Conservation (phyloP, 2,329 filamentous ascomycete genomes). For the Akanthomyces dipterigenus region DNA sequence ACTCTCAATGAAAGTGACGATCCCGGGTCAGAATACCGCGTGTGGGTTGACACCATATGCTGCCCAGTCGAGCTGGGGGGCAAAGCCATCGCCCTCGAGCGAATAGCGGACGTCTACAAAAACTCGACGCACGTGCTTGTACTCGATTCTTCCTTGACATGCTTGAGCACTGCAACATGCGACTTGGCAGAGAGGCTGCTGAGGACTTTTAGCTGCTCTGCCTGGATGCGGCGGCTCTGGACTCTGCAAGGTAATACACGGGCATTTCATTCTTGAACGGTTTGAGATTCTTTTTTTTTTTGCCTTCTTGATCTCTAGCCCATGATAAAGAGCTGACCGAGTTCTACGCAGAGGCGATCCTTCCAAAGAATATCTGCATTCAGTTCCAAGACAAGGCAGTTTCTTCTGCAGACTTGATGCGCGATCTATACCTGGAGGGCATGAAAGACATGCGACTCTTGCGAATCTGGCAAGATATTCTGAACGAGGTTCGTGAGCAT, state of each 20-base stretch:
- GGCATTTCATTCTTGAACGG: neutral
- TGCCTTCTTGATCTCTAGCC: neutral
- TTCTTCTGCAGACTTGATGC: conserved; percentile 12
- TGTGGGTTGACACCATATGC: conserved; percentile 31
- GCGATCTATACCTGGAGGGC: conserved; percentile 12
- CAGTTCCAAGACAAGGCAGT: conserved; percentile 26
- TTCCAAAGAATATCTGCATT: conserved; percentile 25
- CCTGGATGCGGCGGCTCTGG: conserved; percentile 34
- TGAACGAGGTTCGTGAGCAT: conserved; percentile 14
- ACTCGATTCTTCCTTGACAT: conserved; percentile 25
- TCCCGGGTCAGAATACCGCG: conserved; percentile 14
- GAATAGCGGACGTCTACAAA: conserved; percentile 28
- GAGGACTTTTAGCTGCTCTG: conserved; percentile 24
- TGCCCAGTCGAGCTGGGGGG: conserved; percentile 22
- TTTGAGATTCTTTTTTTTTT: too few species aligned
- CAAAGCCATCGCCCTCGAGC: conserved; percentile 24
- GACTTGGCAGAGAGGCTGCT: conserved; percentile 22
- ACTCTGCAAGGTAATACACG: conserved; percentile 27
- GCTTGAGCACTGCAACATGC: conserved; percentile 14
- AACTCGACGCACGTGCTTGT: conserved; percentile 26
- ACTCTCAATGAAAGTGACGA: neutral
- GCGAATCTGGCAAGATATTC: conserved; percentile 18
- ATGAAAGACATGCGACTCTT: conserved; percentile 14
- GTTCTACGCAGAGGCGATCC: conserved; percentile 23
- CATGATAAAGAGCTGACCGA: neutral